Evolutionary conservation across 106 monocot genomes (phyloP).

Genomic region (Dioscorea dumetorum): DNA sequence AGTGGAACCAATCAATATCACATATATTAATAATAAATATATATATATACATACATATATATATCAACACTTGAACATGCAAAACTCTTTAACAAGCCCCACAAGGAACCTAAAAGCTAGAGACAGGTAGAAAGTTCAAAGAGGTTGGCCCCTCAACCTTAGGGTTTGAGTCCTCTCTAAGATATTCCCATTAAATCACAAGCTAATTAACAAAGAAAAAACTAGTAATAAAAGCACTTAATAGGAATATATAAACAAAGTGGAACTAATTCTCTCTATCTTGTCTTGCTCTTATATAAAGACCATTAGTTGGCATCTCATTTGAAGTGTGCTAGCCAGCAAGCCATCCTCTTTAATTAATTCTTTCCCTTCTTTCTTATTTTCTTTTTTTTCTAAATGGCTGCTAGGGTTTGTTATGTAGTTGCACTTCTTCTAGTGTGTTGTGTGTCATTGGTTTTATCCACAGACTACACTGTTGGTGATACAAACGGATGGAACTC

Average conservation of each 20-base stretch:
- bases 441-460: constrained; percentile 10
- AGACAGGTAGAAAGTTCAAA: neutral
- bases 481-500: constrained; percentile 37
- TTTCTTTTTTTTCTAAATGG: neutral
- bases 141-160: neutral
- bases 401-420: constrained; percentile 2
- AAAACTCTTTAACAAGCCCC: too few relatives aligned
- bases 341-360: neutral
- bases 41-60: too few relatives aligned
- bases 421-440: constrained; percentile 12
- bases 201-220: constrained; percentile 1
- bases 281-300: neutral
- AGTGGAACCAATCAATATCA: too few relatives aligned
- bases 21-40: too few relatives aligned
- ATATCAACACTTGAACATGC: too few relatives aligned
- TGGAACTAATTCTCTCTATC: neutral
- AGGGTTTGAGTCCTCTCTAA: constrained; percentile 4
- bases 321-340: neutral
- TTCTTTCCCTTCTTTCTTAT: too few relatives aligned
- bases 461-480: constrained; percentile 48
- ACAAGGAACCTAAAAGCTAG: neutral
- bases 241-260: neutral
- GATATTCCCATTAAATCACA: constrained; percentile 1
- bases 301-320: neutral
- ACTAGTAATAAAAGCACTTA: neutral